Conservation (phyloP, 2,329 filamentous ascomycete genomes). For the Aureobasidium sp. region DNA sequence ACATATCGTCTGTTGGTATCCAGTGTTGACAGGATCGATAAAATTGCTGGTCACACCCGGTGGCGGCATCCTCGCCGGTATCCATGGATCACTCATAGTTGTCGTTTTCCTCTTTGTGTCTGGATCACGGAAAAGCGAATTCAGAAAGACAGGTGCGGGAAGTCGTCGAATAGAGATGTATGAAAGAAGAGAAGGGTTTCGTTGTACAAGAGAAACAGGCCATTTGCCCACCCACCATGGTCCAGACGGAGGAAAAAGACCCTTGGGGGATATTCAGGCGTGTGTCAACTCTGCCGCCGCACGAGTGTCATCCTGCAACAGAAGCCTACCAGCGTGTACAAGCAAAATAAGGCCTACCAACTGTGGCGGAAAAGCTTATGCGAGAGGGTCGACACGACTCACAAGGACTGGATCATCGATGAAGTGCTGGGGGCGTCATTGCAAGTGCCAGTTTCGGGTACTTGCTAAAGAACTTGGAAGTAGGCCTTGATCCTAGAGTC, state of each 20-base stretch:
- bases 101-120: neutral
- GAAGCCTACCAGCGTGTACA: neutral
- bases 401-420: no score
- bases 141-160: neutral
- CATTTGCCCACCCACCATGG: neutral
- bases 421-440: neutral
- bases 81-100: neutral
- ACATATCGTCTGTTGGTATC: neutral
- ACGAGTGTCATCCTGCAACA: neutral
- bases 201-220: no score
- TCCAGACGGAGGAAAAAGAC: neutral
- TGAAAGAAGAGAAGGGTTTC: neutral
- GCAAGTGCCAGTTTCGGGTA: neutral
- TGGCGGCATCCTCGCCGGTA: neutral
- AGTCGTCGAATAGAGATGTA: neutral
- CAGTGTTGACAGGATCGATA: neutral
- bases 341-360: neutral
- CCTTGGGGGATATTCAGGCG: neutral
- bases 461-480: neutral
- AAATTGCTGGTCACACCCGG: slow-evolving; percentile 6
- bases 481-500: no score
- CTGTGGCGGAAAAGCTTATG: neutral
- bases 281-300: neutral
- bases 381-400: neutral
- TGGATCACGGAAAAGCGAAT: neutral